Conservation (phyloP, 129 eudicot genomes). For the Apium graveolens region DNA sequence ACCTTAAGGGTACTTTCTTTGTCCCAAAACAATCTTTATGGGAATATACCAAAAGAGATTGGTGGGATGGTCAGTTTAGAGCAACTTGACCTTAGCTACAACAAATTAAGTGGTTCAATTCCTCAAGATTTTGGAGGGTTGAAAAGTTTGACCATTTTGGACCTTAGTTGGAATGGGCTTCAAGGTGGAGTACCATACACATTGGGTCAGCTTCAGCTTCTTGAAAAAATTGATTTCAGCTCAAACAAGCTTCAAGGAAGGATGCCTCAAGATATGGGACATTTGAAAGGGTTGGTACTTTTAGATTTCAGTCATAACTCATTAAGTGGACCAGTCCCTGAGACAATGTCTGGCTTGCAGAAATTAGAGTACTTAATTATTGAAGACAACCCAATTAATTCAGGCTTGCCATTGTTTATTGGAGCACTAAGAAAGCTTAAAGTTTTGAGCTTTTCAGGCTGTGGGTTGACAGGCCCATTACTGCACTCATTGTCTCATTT, state of each 20-base stretch:
- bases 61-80: conserved; percentile 36
- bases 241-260: conserved; percentile 38
- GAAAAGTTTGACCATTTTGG: conserved; percentile 46
- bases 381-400: conserved; percentile 48
- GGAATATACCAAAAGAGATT: conserved; percentile 40
- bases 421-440: conserved; percentile 36
- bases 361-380: conserved; percentile 47
- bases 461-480: conserved; percentile 53
- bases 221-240: conserved; percentile 54
- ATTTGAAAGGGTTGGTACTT: conserved; percentile 32
- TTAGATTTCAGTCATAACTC: conserved; percentile 54
- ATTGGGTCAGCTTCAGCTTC: conserved; percentile 33
- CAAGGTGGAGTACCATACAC: conserved; percentile 37
- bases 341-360: conserved; percentile 35
- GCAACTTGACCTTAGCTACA: conserved; percentile 57
- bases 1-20: conserved; percentile 31
- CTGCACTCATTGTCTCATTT: conserved; percentile 31
- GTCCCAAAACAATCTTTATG: conserved; percentile 50
- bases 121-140: conserved; percentile 43
- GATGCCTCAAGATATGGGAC: conserved; percentile 45
- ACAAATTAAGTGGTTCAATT: conserved; percentile 41
- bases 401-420: conserved; percentile 39
- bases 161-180: conserved; percentile 46
- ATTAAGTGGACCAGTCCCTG: conserved; percentile 52
- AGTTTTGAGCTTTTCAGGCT: conserved; percentile 51